Percentiles rank a stretch among this genome's conserved stretches.
These are phyloP conservation scores for Parmelia sp. DNA, from an alignment of 495 filamentous ascomycete genomes.

Conservation along the genomic window DNA sequence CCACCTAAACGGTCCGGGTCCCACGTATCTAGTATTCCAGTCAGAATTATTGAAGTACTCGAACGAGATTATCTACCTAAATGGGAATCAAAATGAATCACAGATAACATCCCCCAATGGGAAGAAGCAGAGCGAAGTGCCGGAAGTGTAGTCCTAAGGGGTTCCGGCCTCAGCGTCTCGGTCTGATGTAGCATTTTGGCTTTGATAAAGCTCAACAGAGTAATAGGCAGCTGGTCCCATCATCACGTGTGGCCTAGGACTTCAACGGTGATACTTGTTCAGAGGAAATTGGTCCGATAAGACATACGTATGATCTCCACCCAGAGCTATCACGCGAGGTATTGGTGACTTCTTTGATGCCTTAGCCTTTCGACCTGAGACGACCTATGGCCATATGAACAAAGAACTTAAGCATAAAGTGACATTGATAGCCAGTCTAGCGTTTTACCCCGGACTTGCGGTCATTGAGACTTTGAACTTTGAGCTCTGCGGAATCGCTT, in stretches of 20 bases:
- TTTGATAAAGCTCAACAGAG: background rate
- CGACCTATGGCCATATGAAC: slow-evolving; percentile 14
- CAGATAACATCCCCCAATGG: slow-evolving; percentile 42
- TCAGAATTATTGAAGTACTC: background rate
- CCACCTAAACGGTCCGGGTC: slow-evolving; percentile 7
- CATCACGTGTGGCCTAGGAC: background rate
- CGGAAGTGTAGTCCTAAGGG: slow-evolving; percentile 36
- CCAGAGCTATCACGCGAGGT: slow-evolving; percentile 45
- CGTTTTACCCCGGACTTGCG: background rate
- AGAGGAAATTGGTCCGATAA: background rate
- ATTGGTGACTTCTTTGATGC: slow-evolving; percentile 14
- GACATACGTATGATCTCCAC: slow-evolving; percentile 43
- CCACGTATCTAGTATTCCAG: slow-evolving; percentile 7
- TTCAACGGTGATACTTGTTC: background rate
- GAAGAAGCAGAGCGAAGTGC: slow-evolving; percentile 41
- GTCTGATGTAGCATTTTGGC: background rate
- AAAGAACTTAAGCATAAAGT: background rate
- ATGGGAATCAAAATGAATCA: slow-evolving; percentile 46
- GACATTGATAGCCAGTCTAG: background rate
- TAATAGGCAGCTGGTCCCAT: background rate
- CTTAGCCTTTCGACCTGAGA: slow-evolving; percentile 29
- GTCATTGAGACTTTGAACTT: background rate
- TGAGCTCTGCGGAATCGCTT: slow-evolving; percentile 6
- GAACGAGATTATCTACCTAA: background rate
- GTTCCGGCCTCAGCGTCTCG: background rate